A percentile compares a stretch with the other conserved stretches of the same genome.
Conservation (phyloP, 352 stramenopile species). For the Globisporangium iwayamae region DNA sequence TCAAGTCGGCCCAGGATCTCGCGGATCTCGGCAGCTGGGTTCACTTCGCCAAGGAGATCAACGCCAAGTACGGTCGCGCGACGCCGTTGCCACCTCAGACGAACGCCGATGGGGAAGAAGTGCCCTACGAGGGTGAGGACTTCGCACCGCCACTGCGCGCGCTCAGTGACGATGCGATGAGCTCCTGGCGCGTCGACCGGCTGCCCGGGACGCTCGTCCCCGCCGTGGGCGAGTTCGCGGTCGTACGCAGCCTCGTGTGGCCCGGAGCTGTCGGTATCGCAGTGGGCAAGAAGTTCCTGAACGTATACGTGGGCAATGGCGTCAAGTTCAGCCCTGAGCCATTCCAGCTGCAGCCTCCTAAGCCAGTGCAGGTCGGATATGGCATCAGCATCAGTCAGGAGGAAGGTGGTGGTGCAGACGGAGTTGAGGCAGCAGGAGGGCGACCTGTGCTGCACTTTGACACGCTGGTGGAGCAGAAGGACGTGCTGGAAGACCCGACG, state of each 20-base stretch:
- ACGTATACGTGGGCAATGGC: slow-evolving; percentile 87
- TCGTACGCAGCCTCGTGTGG: slow-evolving; percentile 80
- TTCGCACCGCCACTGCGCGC: slow-evolving; percentile 53
- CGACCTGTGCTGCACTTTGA: slow-evolving; percentile 44
- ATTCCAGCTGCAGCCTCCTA: slow-evolving; percentile 54
- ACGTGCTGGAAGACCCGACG: slow-evolving; percentile 77
- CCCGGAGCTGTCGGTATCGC: slow-evolving; percentile 86
- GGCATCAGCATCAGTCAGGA: slow-evolving; percentile 40
- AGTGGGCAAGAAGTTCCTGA: slow-evolving; percentile 84
- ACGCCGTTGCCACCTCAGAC: slow-evolving; percentile 65
- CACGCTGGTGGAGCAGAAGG: slow-evolving; percentile 57
- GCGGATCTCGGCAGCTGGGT: slow-evolving; percentile 74
- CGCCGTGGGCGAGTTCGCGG: slow-evolving; percentile 50
- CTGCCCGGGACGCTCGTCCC: slow-evolving; percentile 65
- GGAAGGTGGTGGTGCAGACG: slow-evolving; percentile 12
- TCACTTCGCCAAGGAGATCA: slow-evolving; percentile 88
- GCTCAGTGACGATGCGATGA: slow-evolving; percentile 61
- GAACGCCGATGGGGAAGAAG: slow-evolving; percentile 68
- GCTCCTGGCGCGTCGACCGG: slow-evolving; percentile 73
- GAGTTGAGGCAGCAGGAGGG: slow-evolving; percentile 23
- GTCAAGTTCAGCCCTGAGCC: slow-evolving; percentile 66
- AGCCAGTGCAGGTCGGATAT: slow-evolving; percentile 46
- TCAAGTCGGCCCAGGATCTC: slow-evolving; percentile 73
- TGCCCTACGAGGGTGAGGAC: slow-evolving; percentile 62
- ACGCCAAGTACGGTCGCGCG: slow-evolving; percentile 71